Evolutionary conservation across 2,329 filamentous ascomycete species (phyloP).

Genomic region (Aspergillus sp.): DNA sequence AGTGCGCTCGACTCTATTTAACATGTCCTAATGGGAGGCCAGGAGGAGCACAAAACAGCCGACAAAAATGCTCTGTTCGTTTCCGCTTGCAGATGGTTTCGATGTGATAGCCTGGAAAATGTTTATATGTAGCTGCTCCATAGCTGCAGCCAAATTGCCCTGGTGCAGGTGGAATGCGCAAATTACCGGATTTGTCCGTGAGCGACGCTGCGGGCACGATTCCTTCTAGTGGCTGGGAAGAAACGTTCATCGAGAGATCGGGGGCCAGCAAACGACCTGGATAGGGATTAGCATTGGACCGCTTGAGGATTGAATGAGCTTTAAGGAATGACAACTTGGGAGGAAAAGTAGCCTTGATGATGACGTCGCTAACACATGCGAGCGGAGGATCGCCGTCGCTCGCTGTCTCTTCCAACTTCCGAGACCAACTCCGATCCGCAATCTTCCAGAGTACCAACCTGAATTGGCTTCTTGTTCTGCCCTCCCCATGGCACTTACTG

Average conservation of each 20-base stretch:
- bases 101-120: not conserved
- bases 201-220: not conserved
- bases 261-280: not conserved
- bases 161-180: not conserved
- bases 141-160: not conserved
- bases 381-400: not conserved
- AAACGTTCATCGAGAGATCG: not conserved
- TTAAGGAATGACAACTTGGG: not conserved
- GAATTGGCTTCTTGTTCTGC: not conserved
- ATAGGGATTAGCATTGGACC: not conserved
- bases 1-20: not conserved
- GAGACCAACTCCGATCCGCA: not conserved
- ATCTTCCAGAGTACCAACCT: not conserved
- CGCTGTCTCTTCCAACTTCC: not conserved
- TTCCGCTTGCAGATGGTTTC: slow-evolving; percentile 7
- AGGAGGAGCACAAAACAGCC: not conserved
- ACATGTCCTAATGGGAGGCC: not conserved
- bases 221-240: not conserved
- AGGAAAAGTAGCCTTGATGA: not conserved
- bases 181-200: not conserved
- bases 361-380: slow-evolving; percentile 22
- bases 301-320: not conserved
- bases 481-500: slow-evolving; percentile 10
- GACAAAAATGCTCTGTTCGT: not conserved
- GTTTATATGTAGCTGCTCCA: not conserved